Evolutionary conservation across 2,329 filamentous ascomycete species (phyloP), one percentile per base, ranked within the genome.

Genomic region (Colletotrichum cordylinicola): DNA sequence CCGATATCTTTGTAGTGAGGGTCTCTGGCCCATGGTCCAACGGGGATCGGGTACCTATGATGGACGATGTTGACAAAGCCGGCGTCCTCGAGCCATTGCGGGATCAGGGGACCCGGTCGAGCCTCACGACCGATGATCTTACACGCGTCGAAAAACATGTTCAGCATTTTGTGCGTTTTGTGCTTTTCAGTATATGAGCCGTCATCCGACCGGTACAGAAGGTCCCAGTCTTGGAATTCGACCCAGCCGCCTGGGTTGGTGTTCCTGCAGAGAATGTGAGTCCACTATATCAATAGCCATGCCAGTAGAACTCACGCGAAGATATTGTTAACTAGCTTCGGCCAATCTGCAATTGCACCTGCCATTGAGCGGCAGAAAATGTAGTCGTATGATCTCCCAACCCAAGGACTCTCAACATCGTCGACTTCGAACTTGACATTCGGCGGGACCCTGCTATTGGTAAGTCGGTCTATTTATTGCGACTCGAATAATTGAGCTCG

Each of bases 361-460:
- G 67, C 61, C 67, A 75, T 52, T 33, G 43, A 35, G 13, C 72
- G 67, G 21, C 60, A 33, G 48, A 83, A 82, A 78, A 86, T 81
- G 76, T 78, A 83, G 75, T 82, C 81, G 70, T 83, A 83, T 67
- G 79, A 78, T 55, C 82, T 79, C 80, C 82, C 85, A 78, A 85
- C 82, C 85, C 85, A 87, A 15, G 81, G 78, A 31, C 89, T 86
- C 80, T 92, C 90, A 31, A 90, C 89, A 80, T 94, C 92, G 81
- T 94, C 92, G 35, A 94, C 88, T 73, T 92, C 87, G 78, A 94
- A 94, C 74, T 89, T 87, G 73, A 92, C 90, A 78, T 94, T 94
- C 33, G 87, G 89, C 1, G 94, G 94, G 1, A 95, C 79, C 79
- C 62, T 66, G 24, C 2, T 1, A 4, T 39, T 27, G n/a, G 61